Evolutionary conservation across 176 grass and related monocot species (phyloP), one percentile per base, ranked within the genome.

Genomic region (Miscanthus lutarioriparius): DNA sequence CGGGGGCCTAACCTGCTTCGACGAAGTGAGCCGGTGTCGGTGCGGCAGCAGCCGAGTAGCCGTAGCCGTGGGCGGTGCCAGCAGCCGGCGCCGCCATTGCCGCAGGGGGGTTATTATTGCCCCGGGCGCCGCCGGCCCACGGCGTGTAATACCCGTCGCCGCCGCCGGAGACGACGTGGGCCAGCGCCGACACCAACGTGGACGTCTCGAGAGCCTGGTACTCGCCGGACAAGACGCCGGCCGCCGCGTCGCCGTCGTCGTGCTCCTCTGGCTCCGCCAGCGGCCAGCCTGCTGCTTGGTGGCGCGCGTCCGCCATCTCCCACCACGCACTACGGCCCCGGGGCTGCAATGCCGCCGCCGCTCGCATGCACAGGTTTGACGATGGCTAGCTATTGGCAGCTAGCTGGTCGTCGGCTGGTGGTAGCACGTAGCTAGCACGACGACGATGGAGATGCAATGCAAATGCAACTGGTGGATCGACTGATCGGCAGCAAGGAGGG

Each of bases 161-260:
- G 26, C 72, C 88, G 66, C 36, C 38, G 26, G 87, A 73, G 38
- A 98, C 54, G 72, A 95, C 92, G 83, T 86, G 68, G 6, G 85
- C 32, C 67, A 98, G 85, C 25, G 95, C 89, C 9, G 89, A 93
- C 61, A 95, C 95, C 89, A 98, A 87, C 2, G 91, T 77, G 5
- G 87, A 89, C 65, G 87, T 87, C 88, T 95, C 95, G 67, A 80
- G 84, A 19, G 75, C 83, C 82, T 89, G 92, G 30, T 82, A 83
- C 83, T 87, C 82, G 16, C 51, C 79, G 41, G 95, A 89, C 1
- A 97, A 70, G 70, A 91, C 61, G 30, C 28, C 23, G 37, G 53
- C 63, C 45, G 83, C 32, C 78, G 77, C 36, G 14, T 30, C 37
- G 27, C 10, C 53, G 12, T 15, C 77, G 12, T 10, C 89, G 40